phyloP scores from a whole-genome alignment of 176 grass and related monocot genomes.

The Eleusine coracana region DNA sequence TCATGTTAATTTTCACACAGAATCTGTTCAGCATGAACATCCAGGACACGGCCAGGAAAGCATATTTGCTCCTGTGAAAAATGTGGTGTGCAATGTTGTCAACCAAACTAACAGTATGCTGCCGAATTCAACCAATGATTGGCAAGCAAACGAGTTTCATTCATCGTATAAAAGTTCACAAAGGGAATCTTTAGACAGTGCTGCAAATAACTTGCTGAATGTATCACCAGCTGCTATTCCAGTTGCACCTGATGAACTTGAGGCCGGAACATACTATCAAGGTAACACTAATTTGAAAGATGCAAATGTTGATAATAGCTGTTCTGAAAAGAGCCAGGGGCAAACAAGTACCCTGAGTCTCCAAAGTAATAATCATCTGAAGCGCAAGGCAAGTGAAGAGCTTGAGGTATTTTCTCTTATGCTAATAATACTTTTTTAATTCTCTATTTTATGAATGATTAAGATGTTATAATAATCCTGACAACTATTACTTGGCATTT shows the following conservation, averaged over 20 bases:
- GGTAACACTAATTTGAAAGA: slow-evolving; percentile 7
- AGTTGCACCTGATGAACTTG: slow-evolving; percentile 40
- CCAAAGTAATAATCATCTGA: slow-evolving; percentile 36
- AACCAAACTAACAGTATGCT: slow-evolving; percentile 30
- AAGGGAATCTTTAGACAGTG: slow-evolving; percentile 21
- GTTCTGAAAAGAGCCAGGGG: slow-evolving; percentile 39
- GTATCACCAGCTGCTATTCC: slow-evolving; percentile 30
- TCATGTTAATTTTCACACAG: slow-evolving; percentile 27
- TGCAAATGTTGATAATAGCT: slow-evolving; percentile 34
- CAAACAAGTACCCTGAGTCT: slow-evolving; percentile 36
- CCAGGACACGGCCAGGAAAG: slow-evolving; percentile 26
- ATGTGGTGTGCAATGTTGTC: slow-evolving; percentile 22
- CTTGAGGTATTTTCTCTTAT: slow-evolving; percentile 66
- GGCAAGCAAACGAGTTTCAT: slow-evolving; percentile 26
- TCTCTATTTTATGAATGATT: background rate
- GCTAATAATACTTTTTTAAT: background rate
- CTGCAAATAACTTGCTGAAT: slow-evolving; percentile 48
- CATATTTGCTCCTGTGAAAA: background rate
- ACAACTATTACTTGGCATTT: background rate
- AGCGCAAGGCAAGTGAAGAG: slow-evolving; percentile 65
- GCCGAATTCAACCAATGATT: slow-evolving; percentile 39
- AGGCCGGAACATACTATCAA: slow-evolving; percentile 53
- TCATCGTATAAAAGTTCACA: background rate
- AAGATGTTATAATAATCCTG: background rate
- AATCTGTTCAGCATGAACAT: slow-evolving; percentile 41